Conservation (phyloP, 1,139 yeast species). For the Chernovozyma sophiae-reginae region DNA sequence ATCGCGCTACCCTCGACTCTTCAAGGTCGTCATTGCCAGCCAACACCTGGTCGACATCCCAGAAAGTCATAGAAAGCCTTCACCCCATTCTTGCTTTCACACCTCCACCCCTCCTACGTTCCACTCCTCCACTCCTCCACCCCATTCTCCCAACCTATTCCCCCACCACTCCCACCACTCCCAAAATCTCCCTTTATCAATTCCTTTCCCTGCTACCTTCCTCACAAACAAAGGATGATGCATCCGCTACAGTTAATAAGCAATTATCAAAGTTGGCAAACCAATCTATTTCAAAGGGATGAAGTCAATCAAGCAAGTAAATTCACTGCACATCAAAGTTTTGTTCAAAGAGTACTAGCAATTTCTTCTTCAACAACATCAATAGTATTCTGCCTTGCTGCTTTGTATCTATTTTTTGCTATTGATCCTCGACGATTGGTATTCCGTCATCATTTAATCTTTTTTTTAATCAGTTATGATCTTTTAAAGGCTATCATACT, state of each 20-base stretch:
- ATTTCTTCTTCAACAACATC: conserved; percentile 57
- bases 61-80: too few relatives aligned
- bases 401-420: conserved; percentile 52
- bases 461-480: conserved; percentile 66
- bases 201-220: too few relatives aligned
- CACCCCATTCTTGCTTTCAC: too few relatives aligned
- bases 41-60: too few relatives aligned
- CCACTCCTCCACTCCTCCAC: too few relatives aligned
- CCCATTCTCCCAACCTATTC: too few relatives aligned
- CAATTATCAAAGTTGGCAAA: not conserved
- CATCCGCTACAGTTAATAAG: not conserved
- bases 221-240: too few relatives aligned
- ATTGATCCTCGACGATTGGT: conserved; percentile 60
- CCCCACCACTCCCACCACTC: too few relatives aligned
- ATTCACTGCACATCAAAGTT: conserved; percentile 23
- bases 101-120: too few relatives aligned
- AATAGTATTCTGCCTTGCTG: conserved; percentile 48
- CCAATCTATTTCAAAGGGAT: not conserved
- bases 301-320: conserved; percentile 20
- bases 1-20: too few relatives aligned
- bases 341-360: conserved; percentile 47
- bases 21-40: too few relatives aligned
- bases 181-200: too few relatives aligned
- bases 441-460: conserved; percentile 70
- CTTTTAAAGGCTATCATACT: conserved; percentile 69